phyloP scores from a whole-genome alignment of 2,329 filamentous ascomycete genomes.

The Geoglossum cookeanum region DNA sequence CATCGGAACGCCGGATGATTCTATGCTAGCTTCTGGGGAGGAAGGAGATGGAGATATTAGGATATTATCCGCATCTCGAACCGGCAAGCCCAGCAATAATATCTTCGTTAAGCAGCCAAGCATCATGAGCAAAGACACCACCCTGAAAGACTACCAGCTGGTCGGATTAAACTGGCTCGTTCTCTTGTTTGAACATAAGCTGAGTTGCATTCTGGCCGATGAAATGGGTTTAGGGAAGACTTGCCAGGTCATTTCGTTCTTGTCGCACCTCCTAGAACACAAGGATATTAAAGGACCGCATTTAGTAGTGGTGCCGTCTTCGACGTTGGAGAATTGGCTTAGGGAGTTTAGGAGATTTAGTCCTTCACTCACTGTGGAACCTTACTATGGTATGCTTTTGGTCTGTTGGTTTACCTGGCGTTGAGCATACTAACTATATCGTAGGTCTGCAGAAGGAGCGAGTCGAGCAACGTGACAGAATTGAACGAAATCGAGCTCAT shows the following conservation, averaged over 20 bases:
- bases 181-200: constrained; percentile 56
- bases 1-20: constrained; percentile 39
- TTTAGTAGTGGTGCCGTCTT: constrained; percentile 77
- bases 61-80: constrained; percentile 11
- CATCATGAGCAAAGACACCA: constrained; percentile 55
- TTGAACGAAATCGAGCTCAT: constrained; percentile 42
- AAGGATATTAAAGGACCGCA: constrained; percentile 50
- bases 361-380: constrained; percentile 49
- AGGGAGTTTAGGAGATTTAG: constrained; percentile 80
- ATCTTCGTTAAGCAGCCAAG: constrained; percentile 47
- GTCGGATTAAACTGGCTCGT: constrained; percentile 91
- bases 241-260: constrained; percentile 83
- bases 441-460: constrained; percentile 38
- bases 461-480: constrained; percentile 44
- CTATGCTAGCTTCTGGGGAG: constrained; percentile 18
- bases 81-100: constrained; percentile 17
- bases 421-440: neutral
- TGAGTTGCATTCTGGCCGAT: constrained; percentile 85
- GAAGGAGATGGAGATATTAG: constrained; percentile 28
- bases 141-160: constrained; percentile 83
- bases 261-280: constrained; percentile 57
- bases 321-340: constrained; percentile 90
- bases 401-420: neutral
- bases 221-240: constrained; percentile 96
- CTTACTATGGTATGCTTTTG: constrained; percentile 41